Percentiles rank a stretch among this genome's conserved stretches.
Evolutionary conservation across 2,329 filamentous ascomycete species (phyloP).

Genomic region (Hypoxylon sp.): DNA sequence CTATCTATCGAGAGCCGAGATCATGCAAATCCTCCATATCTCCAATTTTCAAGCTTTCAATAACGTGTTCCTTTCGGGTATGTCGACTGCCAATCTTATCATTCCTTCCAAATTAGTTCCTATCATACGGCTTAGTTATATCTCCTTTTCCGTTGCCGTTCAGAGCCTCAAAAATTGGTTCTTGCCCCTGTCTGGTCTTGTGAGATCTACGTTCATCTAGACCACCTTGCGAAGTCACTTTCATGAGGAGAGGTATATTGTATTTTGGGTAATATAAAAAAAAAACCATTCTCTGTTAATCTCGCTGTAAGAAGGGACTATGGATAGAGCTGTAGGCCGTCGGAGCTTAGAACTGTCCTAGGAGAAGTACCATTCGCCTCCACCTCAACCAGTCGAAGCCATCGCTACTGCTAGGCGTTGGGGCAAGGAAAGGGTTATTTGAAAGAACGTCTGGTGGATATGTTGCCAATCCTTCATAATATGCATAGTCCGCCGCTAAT

Average conservation of each 20-base stretch:
- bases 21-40: conserved; percentile 43
- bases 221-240: neutral
- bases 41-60: conserved; percentile 49
- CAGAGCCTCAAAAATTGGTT: conserved; percentile 14
- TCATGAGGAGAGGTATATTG: neutral
- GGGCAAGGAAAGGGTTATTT: conserved; percentile 1
- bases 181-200: neutral
- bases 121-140: conserved; percentile 1
- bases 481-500: neutral
- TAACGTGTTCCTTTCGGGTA: conserved; percentile 27
- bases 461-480: neutral
- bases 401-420: neutral
- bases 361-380: neutral
- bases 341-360: neutral
- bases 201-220: neutral
- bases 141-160: neutral
- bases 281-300: too few species aligned
- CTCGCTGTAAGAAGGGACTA: neutral
- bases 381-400: neutral
- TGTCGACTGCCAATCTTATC: conserved; percentile 36
- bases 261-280: neutral
- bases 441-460: conserved; percentile 5
- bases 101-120: conserved; percentile 10
- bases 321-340: neutral
- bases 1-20: conserved; percentile 40